Percentiles rank a stretch among this genome's conserved stretches.
These are phyloP conservation scores for Lactarius indigo DNA, from an alignment of 768 basidiomycete genomes.

Conservation along the genomic window DNA sequence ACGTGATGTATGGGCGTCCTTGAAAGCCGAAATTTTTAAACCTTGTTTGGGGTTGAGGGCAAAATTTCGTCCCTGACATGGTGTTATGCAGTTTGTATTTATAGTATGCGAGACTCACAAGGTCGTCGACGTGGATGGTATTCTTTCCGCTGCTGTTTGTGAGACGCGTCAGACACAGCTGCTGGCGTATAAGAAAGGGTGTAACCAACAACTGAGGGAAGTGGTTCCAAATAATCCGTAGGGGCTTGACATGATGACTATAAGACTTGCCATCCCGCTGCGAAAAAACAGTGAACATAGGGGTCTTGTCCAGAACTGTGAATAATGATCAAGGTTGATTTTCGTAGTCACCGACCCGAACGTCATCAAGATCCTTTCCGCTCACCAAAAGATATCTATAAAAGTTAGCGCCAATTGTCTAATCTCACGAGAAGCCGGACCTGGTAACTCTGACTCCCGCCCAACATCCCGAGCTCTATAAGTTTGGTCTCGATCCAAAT, in stretches of 20 bases:
- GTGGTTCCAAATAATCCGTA: conserved; percentile 85
- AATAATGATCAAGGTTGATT: conserved; percentile 19
- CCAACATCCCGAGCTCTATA: conserved; percentile 82
- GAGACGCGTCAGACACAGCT: neutral
- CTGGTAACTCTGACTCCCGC: conserved; percentile 65
- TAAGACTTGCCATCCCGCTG: conserved; percentile 69
- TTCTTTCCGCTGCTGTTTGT: conserved; percentile 54
- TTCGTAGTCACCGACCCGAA: neutral
- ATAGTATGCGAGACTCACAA: conserved; percentile 42
- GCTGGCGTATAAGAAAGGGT: neutral
- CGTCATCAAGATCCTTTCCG: neutral
- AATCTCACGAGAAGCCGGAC: conserved; percentile 35
- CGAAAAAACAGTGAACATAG: conserved; percentile 86
- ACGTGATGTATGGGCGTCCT: conserved; percentile 65
- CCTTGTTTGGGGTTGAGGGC: conserved; percentile 83
- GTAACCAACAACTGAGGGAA: conserved; percentile 69
- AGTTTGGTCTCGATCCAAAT: conserved; percentile 87
- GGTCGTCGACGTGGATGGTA: conserved; percentile 86
- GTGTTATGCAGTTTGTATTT: conserved; percentile 3
- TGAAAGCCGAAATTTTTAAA: conserved; percentile 80
- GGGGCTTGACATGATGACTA: conserved; percentile 77
- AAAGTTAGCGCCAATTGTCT: neutral
- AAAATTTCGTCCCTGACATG: conserved; percentile 57
- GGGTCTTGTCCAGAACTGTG: conserved; percentile 77
- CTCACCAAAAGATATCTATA: conserved; percentile 24